Base-by-base conservation (phyloP, 2,329 filamentous ascomycete genomes). In the Ophiostoma himal-ulmi region DNA sequence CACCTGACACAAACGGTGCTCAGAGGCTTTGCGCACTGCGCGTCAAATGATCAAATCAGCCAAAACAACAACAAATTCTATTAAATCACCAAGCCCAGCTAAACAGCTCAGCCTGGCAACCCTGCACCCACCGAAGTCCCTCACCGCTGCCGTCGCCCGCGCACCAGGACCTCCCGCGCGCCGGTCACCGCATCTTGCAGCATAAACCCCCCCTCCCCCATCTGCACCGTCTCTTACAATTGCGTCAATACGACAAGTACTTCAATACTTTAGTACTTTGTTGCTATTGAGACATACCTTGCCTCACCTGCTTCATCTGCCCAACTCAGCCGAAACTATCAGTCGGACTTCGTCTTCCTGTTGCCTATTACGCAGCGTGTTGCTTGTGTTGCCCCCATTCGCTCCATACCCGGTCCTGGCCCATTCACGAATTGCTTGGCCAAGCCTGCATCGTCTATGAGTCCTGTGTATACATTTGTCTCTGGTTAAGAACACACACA, bases 121-220 rank as follows among this genome's bases (percentile, higher is more conserved):
- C 30, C 52, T 68, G 52, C 48, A 30, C 22, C 65, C 36, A 22
- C 36, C 62, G 34, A 54, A 36, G 30, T 41, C 48, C 36, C 64
- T 71, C 70, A 71, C 70, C 70, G 70, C 70, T 66, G 70, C 70
- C 60, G 62, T 57, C 41, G 41, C 22, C 34, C n/a, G 52, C 57
- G 26, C 26, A 26, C 41, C 66, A 68, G 57, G 39, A 60, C 65
- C 39, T 65, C 65, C 57, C 64, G 62, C 30, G 30, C 65, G 52
- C 64, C 65, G 65, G 68, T 71, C 70, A 71, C 70, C 70, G 68
- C 70, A 68, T 68, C 68, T 68, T 68, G 57, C 68, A 41, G 44
- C 26, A 62, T 52, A n/a, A 44, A 30, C 39, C 10, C 39, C 39
- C 39, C 39, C 7, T 44, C 52, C 37, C 34, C 54, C 68, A 22